Conservation (phyloP, 2,329 filamentous ascomycete species). For the Ophiocordyceps robertsii region DNA sequence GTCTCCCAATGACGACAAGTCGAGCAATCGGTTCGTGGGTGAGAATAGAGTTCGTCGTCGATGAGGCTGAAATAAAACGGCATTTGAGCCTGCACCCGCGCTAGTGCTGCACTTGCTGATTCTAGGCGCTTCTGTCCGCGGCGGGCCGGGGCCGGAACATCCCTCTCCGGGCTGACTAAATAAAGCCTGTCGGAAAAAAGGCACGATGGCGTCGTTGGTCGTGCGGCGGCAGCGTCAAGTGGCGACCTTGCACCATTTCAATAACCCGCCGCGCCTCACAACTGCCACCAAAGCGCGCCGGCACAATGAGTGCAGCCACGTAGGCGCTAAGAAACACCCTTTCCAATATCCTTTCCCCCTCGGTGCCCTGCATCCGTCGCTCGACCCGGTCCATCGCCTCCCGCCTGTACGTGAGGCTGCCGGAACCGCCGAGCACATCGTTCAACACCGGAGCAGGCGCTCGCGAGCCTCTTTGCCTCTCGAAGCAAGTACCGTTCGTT, state of each 20-base stretch:
- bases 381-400: background rate
- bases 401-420: background rate
- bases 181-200: background rate
- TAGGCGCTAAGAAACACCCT: conserved; percentile 2
- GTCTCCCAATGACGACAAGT: no score
- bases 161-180: conserved; percentile 4
- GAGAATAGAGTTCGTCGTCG: no score
- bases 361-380: background rate
- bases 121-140: background rate
- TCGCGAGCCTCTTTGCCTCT: background rate
- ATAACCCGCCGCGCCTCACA: background rate
- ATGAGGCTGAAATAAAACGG: background rate
- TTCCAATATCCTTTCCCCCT: background rate
- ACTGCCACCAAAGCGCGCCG: conserved; percentile 1
- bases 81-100: background rate
- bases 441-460: background rate
- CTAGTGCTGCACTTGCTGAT: background rate
- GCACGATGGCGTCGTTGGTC: conserved; percentile 2
- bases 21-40: no score
- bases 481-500: background rate
- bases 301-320: conserved; percentile 7
- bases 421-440: background rate
- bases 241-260: background rate
- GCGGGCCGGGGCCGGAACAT: conserved; percentile 1
- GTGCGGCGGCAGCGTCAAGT: background rate